phyloP scores from a whole-genome alignment of 371 early-diverging fungal genomes.

The Umbelopsis sp. region DNA sequence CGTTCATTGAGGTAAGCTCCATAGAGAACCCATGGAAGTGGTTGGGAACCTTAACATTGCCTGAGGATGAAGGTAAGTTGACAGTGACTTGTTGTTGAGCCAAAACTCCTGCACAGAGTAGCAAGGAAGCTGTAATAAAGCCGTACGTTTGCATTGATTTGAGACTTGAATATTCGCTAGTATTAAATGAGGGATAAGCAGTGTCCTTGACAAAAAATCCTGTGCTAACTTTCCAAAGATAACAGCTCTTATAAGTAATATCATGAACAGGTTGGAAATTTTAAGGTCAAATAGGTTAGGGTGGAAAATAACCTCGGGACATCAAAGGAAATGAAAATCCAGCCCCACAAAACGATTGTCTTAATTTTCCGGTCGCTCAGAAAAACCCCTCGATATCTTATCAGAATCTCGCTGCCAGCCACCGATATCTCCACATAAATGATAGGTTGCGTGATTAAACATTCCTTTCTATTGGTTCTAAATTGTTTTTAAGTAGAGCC shows the following conservation, averaged over 20 bases:
- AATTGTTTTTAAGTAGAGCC: background rate
- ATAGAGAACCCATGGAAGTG: conserved; percentile 24
- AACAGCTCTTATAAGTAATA: background rate
- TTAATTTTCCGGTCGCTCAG: background rate
- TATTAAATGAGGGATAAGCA: background rate
- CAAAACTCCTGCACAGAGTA: background rate
- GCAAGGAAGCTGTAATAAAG: background rate
- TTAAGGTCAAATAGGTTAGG: background rate
- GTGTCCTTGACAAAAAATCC: background rate
- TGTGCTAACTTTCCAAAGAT: background rate
- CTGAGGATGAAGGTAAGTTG: conserved; percentile 17
- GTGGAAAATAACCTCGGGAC: background rate
- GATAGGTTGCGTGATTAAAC: too few relatives aligned
- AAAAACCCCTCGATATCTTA: background rate
- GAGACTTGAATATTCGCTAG: background rate
- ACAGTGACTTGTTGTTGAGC: background rate
- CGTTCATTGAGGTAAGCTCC: conserved; percentile 23
- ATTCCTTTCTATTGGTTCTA: background rate
- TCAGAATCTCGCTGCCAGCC: too few relatives aligned
- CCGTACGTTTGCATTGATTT: background rate
- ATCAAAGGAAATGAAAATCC: conserved; percentile 6
- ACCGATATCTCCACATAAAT: too few relatives aligned
- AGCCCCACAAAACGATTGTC: background rate
- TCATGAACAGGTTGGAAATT: background rate
- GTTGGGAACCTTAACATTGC: conserved; percentile 21